Percentiles rank a stretch among this genome's conserved stretches.
Evolutionary conservation across 2,329 filamentous ascomycete species (phyloP).

Genomic region (Penicillium sp.): DNA sequence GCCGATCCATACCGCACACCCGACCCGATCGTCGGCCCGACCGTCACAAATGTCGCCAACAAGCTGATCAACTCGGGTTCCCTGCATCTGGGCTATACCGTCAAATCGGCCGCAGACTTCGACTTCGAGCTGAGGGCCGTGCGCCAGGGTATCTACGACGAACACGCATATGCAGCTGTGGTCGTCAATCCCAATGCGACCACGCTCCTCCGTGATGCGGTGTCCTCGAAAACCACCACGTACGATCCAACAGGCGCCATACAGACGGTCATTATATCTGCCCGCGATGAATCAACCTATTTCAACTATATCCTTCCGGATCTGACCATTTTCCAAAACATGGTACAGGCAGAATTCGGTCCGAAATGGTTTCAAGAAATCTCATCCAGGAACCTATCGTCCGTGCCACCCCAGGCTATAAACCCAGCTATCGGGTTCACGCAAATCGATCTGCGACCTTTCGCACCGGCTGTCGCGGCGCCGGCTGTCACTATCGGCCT

Average conservation of each 20-base stretch:
- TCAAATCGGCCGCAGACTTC: constrained; percentile 54
- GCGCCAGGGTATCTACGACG: constrained; percentile 60
- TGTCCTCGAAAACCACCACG: constrained; percentile 56
- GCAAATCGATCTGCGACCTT: constrained; percentile 60
- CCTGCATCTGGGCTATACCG: constrained; percentile 53
- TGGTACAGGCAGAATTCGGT: constrained; percentile 53
- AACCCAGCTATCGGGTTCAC: constrained; percentile 60
- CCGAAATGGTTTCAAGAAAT: constrained; percentile 40
- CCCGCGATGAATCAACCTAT: constrained; percentile 59
- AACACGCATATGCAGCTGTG: constrained; percentile 61
- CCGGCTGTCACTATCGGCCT: constrained; percentile 64
- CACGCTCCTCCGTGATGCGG: constrained; percentile 55
- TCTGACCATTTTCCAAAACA: constrained; percentile 49
- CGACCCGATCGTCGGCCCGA: constrained; percentile 58
- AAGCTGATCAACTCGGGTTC: constrained; percentile 42
- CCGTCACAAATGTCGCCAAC: constrained; percentile 50
- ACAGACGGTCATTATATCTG: constrained; percentile 57
- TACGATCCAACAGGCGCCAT: constrained; percentile 63
- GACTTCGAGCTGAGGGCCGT: constrained; percentile 58
- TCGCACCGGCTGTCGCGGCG: constrained; percentile 55
- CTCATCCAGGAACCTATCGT: constrained; percentile 46
- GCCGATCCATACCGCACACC: constrained; percentile 53
- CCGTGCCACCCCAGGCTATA: constrained; percentile 53
- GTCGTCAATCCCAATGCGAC: constrained; percentile 66
- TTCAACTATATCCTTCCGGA: constrained; percentile 56